Evolutionary conservation across 352 stramenopile genomes (phyloP), one percentile per base, ranked within the genome.

Genomic region (Blastocystis sp.): DNA sequence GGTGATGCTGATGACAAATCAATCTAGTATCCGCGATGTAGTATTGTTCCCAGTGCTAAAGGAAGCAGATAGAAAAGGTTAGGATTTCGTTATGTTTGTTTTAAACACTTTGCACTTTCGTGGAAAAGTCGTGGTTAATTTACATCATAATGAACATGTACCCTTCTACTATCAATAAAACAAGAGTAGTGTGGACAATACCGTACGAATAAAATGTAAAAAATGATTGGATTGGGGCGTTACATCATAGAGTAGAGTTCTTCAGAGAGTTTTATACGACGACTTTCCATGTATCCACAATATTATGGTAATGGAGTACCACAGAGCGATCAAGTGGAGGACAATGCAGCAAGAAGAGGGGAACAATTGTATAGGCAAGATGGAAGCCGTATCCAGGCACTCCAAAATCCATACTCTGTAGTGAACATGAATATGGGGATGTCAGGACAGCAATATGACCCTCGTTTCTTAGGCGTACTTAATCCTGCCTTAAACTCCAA

Each of bases 1-100:
- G 54, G 96, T 95, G 66, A 98, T 98, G 96, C 94, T 98, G 90
- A 92, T 98, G 82, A 97, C 95, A 66, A 97, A 98, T 92, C 94
- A 93, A 34, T 91, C 92, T 13, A 94, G 92, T 20, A 97, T 97
- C 91, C 92, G 94, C 43, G 95, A 97, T 91, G 94, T 97, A 20
- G 95, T 97, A 90, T 93, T 93, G 13, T 97, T 97, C 82, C 95
- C 95, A 39, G 90, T 96, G n/a, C 90, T 97, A 79, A 75, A 87
- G n/a, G 26, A 8, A 78, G 24, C 30, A 3, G 50, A 55, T 16
- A 45, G 30, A 34, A 56, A 78, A 55, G 20, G 56, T 26, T 30
- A 47, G 24, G 4, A 24, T 53, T 34, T 34, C 1, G 30, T 34
- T 34, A 34, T 34, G 30, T 34, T 34, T 34, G 30, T 1, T 34